A percentile compares a stretch with the other conserved stretches of the same genome.
Conservation (phyloP, 768 basidiomycete species). For the Agrocybe praecox region DNA sequence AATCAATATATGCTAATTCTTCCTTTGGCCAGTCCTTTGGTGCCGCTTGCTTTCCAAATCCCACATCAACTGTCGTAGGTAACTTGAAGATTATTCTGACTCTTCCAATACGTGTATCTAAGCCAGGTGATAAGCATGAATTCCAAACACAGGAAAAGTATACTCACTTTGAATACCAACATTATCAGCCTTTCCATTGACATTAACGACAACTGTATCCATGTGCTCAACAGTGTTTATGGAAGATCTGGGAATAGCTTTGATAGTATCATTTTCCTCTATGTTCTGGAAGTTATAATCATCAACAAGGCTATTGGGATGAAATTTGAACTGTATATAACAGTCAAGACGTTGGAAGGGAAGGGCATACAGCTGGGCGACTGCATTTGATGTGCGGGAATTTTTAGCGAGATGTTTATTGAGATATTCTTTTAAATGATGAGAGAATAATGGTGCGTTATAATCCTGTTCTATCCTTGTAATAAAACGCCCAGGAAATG, state of each 20-base stretch:
- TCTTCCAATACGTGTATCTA: constrained; percentile 21
- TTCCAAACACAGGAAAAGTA: too few species aligned
- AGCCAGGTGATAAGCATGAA: too few species aligned
- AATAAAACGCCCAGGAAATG: constrained; percentile 15
- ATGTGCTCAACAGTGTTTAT: constrained; percentile 11
- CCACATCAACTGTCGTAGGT: constrained; percentile 6
- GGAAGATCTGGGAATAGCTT: constrained; percentile 13
- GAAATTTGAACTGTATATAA: constrained; percentile 22
- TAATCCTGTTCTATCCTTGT: constrained; percentile 6
- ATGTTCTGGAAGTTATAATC: constrained; percentile 2
- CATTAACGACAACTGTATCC: constrained; percentile 22
- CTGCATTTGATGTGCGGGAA: background rate
- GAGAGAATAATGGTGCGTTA: constrained; percentile 22
- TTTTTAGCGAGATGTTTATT: constrained; percentile 20
- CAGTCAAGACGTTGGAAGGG: constrained; percentile 20
- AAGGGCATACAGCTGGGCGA: background rate
- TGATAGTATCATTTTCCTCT: constrained; percentile 16
- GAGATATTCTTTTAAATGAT: constrained; percentile 21
- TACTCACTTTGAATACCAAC: constrained; percentile 17
- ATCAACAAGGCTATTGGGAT: constrained; percentile 17
- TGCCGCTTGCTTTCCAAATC: background rate
- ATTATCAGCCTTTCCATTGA: constrained; percentile 14
- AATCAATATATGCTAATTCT: constrained; percentile 20
- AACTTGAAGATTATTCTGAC: constrained; percentile 24
- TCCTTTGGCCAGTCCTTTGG: constrained; percentile 13